Base-by-base conservation (phyloP, 106 monocot genomes). In the Dioscorea dumetorum region DNA sequence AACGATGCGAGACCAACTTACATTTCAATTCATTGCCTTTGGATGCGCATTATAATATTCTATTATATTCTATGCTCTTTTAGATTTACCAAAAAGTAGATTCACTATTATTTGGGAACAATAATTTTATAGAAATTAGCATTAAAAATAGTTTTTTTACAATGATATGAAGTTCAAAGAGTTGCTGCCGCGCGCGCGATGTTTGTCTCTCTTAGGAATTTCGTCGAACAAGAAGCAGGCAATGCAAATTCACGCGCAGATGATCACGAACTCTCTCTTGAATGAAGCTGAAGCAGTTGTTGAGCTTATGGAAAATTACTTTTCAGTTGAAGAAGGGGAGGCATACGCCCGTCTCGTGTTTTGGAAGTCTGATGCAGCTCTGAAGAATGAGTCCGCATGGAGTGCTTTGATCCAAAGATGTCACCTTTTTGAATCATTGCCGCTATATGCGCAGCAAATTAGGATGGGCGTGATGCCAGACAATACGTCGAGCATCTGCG, bases 231-330 rank as follows among this genome's bases (percentile, higher is more conserved):
- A 3, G 20, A 31, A 75, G n/a, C 71, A 72, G 51, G 34, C 63
- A 41, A 71, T 72, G 33, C 81, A 81, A 48, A 76, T 81, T 57
- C 81, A 81, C 50, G 72, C 67, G 4, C 81, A 81, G 51, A 81
- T 81, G 81, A 72, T 76, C 49, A 57, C 34, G 19, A 75, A 60
- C 67, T 41, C 63, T 8, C 32, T 72, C 54, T 22, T 72, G 3
- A 41, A 49, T 14, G 54, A 51, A 11, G 17, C 58, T 20, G 18
- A 1, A 31, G 53, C 56, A 41, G 21, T 61, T 17, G 68, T 50
- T 14, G 68, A 59, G 24, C 60, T 82, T 24, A 77, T 82, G 34
- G 61, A 70, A 33, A 33, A 33, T 6, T 82, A 82, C 61, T 32
- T 20, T 20, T 60, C 64, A 1, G 59, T 22, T 4, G 5, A 48